phyloP scores from a whole-genome alignment of 805 yeast species.

The Suhomyces kilbournensis region DNA sequence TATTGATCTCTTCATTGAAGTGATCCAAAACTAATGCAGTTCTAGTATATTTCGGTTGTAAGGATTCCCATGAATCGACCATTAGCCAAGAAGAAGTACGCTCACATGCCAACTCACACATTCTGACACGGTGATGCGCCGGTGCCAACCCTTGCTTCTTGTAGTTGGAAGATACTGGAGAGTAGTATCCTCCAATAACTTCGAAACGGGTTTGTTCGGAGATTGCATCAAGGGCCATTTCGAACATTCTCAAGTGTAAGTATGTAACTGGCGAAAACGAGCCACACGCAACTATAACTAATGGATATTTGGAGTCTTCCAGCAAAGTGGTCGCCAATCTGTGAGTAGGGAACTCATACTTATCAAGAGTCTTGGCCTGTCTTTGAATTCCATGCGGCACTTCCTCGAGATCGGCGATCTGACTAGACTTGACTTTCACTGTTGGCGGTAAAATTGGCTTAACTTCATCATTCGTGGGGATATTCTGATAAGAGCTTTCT shows the following conservation, averaged over 20 bases:
- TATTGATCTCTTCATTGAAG: constrained; percentile 91
- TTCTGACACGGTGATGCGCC: constrained; percentile 84
- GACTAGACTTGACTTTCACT: constrained; percentile 50
- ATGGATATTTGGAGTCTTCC: constrained; percentile 78
- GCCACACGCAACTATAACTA: constrained; percentile 96
- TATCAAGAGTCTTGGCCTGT: constrained; percentile 69
- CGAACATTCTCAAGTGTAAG: constrained; percentile 93
- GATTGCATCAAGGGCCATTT: constrained; percentile 95
- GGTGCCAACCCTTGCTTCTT: constrained; percentile 91
- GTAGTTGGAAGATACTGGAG: constrained; percentile 92
- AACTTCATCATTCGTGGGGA: neutral
- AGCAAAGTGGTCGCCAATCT: constrained; percentile 66
- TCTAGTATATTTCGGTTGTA: constrained; percentile 86
- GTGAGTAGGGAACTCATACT: constrained; percentile 84
- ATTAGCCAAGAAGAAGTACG: constrained; percentile 95
- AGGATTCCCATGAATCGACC: constrained; percentile 99
- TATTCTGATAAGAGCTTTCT: neutral
- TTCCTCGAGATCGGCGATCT: constrained; percentile 92
- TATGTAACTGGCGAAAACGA: constrained; percentile 95
- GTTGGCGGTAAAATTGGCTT: constrained; percentile 36
- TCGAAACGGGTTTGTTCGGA: constrained; percentile 90
- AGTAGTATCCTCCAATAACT: constrained; percentile 93
- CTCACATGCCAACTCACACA: constrained; percentile 98
- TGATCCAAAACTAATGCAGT: constrained; percentile 96
- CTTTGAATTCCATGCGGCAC: constrained; percentile 92